Base-by-base conservation (phyloP, 2,329 filamentous ascomycete species). In the Epicoccum nigrum region DNA sequence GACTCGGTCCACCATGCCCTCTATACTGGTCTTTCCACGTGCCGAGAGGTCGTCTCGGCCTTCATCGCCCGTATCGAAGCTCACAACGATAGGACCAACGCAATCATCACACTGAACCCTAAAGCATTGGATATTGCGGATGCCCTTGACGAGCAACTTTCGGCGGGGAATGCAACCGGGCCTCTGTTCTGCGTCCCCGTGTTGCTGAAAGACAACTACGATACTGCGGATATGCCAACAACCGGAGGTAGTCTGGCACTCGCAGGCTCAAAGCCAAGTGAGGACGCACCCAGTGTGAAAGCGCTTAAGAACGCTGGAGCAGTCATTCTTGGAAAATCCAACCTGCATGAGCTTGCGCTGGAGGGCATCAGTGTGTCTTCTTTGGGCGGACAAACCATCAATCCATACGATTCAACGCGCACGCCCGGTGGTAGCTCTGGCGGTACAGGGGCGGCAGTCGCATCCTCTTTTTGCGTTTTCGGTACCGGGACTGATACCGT, bases 391-490 rank as follows among this genome's bases (percentile, higher is more conserved):
- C 86, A 88, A 68, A 86, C 85, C 0, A 65, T 83, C 54, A 88
- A 88, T 64, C 84, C 86, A 0, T 89, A 90, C 58, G 85, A 89
- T 65, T 67, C 74, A 1, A 78, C 77, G 0, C 80, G 87, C n/a
- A 88, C 85, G 0, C 85, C 85, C 0, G 86, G 85, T 3, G 86
- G 85, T 1, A 85, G 81, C 35, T 86, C 83, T 23, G 85, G 85
- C 9, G 86, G 85, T 0, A 85, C 82, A 1, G 84, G 82, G 0
- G 84, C 83, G 0, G 83, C 83, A 0, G 74, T 88, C 21, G 84
- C 81, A 12, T 74, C 79, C 2, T 83, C 79, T 17, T 79, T 87
- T 48, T 82, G 81, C 1, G 76, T 87, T 0, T 75, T 84, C 2
- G 83, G 81, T 0, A 82, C 81, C 8, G 83, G 83, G 0, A 83